These are phyloP conservation scores for Brasilioporus rufonigricans DNA, from an alignment of 768 basidiomycete species.

Conservation along the genomic window DNA sequence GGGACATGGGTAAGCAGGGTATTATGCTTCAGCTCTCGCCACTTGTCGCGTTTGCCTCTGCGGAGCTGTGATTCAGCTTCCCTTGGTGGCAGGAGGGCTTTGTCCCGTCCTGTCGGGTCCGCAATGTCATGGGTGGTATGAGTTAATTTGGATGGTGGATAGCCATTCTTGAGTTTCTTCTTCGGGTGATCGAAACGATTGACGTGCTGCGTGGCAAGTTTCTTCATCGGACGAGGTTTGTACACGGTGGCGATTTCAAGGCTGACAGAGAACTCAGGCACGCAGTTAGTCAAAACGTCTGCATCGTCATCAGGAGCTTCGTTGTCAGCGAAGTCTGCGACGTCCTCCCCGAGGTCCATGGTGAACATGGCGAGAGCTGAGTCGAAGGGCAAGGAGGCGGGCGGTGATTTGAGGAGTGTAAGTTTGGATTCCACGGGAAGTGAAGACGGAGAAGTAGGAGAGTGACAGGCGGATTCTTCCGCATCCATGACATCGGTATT, in stretches of 20 bases:
- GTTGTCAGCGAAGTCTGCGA: conserved; percentile 30
- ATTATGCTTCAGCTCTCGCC: conserved; percentile 44
- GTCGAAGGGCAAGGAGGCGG: conserved; percentile 26
- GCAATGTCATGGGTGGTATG: not conserved
- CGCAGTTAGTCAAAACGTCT: not conserved
- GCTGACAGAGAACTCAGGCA: conserved; percentile 41
- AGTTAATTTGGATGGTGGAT: conserved; percentile 5
- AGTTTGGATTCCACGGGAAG: not conserved
- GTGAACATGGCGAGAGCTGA: conserved; percentile 38
- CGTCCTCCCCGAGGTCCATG: conserved; percentile 47
- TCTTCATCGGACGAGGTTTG: conserved; percentile 68
- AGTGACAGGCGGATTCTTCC: conserved; percentile 28
- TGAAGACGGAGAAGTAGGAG: conserved; percentile 9
- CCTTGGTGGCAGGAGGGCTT: conserved; percentile 3
- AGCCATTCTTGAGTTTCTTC: conserved; percentile 30
- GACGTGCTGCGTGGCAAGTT: conserved; percentile 30
- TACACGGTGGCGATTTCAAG: conserved; percentile 71
- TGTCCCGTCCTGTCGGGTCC: not conserved
- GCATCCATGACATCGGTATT: conserved; percentile 38
- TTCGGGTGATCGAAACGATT: conserved; percentile 6
- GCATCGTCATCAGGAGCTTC: conserved; percentile 9
- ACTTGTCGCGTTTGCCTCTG: conserved; percentile 48
- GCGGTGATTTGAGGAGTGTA: not conserved
- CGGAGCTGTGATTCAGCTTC: conserved; percentile 37
- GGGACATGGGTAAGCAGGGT: conserved; percentile 20